Evolutionary conservation across 2,329 filamentous ascomycete species (phyloP).

Genomic region (Hypoxylon sp.): DNA sequence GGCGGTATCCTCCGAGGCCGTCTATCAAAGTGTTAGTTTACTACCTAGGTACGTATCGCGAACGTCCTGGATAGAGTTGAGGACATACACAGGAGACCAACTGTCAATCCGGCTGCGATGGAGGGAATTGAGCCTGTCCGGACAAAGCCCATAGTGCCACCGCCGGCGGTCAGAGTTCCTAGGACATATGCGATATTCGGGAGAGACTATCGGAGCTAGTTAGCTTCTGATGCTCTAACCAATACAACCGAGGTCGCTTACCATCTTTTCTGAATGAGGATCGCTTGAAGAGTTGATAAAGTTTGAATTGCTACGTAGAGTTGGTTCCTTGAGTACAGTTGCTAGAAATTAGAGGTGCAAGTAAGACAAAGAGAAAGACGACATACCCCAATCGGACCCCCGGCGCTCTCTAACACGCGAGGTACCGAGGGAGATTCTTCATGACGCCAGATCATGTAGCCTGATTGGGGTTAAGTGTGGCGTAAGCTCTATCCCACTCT

Average conservation of each 20-base stretch:
- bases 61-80: constrained; percentile 1
- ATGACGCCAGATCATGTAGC: constrained; percentile 16
- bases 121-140: constrained; percentile 89
- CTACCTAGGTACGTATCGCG: constrained; percentile 14
- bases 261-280: constrained; percentile 37
- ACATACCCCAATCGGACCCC: constrained; percentile 30
- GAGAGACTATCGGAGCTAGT: constrained; percentile 50
- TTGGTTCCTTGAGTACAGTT: constrained; percentile 2
- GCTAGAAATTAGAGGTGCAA: constrained; percentile 11
- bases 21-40: constrained; percentile 58
- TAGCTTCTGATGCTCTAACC: constrained; percentile 31
- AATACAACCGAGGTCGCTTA: constrained; percentile 24
- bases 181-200: constrained; percentile 79
- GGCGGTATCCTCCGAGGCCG: constrained; percentile 82
- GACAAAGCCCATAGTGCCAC: constrained; percentile 87
- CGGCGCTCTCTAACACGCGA: constrained; percentile 25
- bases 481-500: constrained; percentile 31
- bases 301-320: constrained; percentile 1
- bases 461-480: constrained; percentile 15
- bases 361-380: constrained; percentile 19
- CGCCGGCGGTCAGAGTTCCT: constrained; percentile 83
- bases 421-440: constrained; percentile 19
- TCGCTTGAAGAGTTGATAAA: background rate
- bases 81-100: constrained; percentile 72
- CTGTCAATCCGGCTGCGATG: constrained; percentile 83